Evolutionary conservation across 257 asterid genomes (phyloP).

Genomic region (Nicotiana tabacum): DNA sequence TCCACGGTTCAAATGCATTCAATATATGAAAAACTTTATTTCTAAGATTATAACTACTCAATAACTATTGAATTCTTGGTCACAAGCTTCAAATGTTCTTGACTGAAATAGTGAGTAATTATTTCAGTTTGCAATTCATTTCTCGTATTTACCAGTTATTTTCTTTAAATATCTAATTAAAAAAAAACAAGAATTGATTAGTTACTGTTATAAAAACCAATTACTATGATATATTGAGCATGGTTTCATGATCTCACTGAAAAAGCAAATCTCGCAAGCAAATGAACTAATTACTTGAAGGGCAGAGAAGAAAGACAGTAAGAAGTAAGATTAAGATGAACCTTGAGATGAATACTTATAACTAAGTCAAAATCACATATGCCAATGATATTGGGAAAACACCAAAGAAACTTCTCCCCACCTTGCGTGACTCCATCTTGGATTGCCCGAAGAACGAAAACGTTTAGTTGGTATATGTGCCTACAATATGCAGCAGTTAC

Average conservation of each 20-base stretch:
- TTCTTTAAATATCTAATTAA: no score
- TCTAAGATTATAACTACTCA: background rate
- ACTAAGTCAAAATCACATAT: background rate
- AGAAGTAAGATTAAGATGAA: no score
- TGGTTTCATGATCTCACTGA: no score
- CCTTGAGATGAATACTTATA: background rate
- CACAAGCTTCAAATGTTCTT: background rate
- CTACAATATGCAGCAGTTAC: background rate
- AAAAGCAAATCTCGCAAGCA: no score
- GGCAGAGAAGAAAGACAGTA: no score
- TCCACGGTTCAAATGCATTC: background rate
- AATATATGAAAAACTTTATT: background rate
- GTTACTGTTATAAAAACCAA: no score
- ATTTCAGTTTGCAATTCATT: no score
- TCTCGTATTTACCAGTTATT: no score
- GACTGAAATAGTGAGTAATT: no score
- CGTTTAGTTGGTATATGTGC: background rate
- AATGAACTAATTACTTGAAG: no score
- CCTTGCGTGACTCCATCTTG: slow-evolving; percentile 9
- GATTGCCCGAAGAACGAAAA: background rate
- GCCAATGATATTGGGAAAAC: background rate
- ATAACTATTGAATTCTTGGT: background rate
- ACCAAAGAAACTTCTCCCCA: background rate
- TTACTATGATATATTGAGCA: no score
- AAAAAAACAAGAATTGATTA: no score